These are phyloP conservation scores for Cryptococcus sp. DNA, from an alignment of 1,284 basidiomycete genomes.

Conservation along the genomic window DNA sequence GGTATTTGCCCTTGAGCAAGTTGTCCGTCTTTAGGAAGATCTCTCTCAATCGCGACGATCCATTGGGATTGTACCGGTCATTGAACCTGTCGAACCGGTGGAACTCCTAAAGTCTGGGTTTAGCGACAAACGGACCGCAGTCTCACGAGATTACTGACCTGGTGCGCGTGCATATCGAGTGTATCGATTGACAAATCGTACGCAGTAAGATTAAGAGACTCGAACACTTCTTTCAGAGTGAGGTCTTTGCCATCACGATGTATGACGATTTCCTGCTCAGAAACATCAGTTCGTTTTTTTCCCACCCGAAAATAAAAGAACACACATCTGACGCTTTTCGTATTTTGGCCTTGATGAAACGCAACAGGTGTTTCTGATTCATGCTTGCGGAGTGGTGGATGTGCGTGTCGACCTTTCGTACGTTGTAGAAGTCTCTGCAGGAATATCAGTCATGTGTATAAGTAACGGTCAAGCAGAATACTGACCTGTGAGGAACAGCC, in stretches of 20 bases:
- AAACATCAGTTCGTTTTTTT: background rate
- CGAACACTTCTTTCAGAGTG: conserved; percentile 90
- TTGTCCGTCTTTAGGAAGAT: conserved; percentile 99
- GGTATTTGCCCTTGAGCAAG: conserved; percentile 83
- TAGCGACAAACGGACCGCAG: background rate
- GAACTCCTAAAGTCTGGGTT: conserved; percentile 60
- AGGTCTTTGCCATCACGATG: conserved; percentile 88
- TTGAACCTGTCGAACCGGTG: conserved; percentile 98
- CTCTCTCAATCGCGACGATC: conserved; percentile 90
- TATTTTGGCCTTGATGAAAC: conserved; percentile 96
- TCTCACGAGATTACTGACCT: conserved; percentile 54
- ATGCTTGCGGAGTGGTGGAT: conserved; percentile 98
- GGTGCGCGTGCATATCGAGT: conserved; percentile 98
- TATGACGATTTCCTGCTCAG: conserved; percentile 86
- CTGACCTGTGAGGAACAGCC: conserved; percentile 72
- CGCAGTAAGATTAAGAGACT: conserved; percentile 90
- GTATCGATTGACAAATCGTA: conserved; percentile 99
- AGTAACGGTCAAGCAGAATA: background rate
- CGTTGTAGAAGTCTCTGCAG: conserved; percentile 93
- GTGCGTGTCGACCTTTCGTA: conserved; percentile 97
- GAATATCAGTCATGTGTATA: background rate
- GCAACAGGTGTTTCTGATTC: conserved; percentile 99
- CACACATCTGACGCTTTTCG: conserved; percentile 58
- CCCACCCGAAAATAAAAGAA: background rate
- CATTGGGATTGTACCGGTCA: conserved; percentile 58